These are phyloP conservation scores for Pythium rishiriense DNA, from an alignment of 352 stramenopile species.

Conservation along the genomic window DNA sequence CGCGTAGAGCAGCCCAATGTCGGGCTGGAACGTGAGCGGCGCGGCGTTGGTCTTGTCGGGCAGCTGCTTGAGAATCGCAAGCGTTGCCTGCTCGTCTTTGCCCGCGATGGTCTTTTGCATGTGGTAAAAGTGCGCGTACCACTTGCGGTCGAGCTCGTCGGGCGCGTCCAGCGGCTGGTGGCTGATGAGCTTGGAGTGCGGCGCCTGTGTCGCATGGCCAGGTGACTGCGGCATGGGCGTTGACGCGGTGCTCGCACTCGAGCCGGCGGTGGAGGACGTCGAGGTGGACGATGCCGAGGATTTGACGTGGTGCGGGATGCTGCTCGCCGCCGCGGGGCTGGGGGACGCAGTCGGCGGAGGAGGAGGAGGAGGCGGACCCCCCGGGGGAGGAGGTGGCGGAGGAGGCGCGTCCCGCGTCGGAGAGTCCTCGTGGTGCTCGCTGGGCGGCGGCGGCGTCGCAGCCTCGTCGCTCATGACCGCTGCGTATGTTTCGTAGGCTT, in stretches of 20 bases:
- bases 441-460: conserved; percentile 22
- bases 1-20: conserved; percentile 78
- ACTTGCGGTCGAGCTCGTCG: conserved; percentile 84
- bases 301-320: conserved; percentile 19
- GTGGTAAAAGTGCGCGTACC: conserved; percentile 85
- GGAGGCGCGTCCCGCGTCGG: conserved; percentile 21
- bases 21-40: conserved; percentile 69
- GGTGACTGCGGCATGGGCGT: conserved; percentile 35
- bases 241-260: neutral
- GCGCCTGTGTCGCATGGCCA: conserved; percentile 31
- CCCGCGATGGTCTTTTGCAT: conserved; percentile 81
- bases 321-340: conserved; percentile 17
- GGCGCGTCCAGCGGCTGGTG: conserved; percentile 70
- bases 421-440: conserved; percentile 18
- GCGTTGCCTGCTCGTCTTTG: conserved; percentile 56
- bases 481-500: neutral
- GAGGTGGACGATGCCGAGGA: neutral
- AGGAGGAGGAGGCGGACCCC: conserved; percentile 34
- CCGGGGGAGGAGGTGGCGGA: conserved; percentile 41
- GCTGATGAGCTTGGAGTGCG: conserved; percentile 73
- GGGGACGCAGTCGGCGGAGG: conserved; percentile 16
- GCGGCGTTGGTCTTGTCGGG: conserved; percentile 29
- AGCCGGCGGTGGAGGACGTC: neutral
- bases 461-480: conserved; percentile 21
- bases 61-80: conserved; percentile 67